Conservation (phyloP, 2,329 filamentous ascomycete species). For the Biscogniauxia mediterranea region DNA sequence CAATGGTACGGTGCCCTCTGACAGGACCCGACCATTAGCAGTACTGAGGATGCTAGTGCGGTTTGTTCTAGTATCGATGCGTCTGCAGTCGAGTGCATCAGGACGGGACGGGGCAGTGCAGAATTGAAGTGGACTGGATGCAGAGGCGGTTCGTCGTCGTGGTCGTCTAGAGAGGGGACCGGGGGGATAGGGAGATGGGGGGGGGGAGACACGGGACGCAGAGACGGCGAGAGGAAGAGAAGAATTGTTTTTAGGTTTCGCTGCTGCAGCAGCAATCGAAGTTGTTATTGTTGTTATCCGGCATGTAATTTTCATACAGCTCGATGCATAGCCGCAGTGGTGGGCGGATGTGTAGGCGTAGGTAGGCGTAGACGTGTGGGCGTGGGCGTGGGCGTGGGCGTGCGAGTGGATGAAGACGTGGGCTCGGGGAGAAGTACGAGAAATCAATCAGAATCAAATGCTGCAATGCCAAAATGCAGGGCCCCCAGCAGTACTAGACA, state of each 20-base stretch:
- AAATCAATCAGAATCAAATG: neutral
- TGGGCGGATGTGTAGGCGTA: constrained; percentile 11
- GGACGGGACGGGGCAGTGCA: neutral
- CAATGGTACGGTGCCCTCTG: constrained; percentile 6
- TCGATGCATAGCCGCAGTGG: constrained; percentile 14
- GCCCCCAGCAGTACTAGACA: neutral
- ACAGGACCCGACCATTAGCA: constrained; percentile 15
- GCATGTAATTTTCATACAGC: constrained; percentile 21
- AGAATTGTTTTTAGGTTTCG: neutral
- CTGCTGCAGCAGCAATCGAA: constrained; percentile 2
- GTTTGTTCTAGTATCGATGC: constrained; percentile 7
- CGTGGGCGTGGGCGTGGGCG: constrained; percentile 11
- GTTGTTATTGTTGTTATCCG: constrained; percentile 11
- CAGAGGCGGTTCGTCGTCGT: constrained; percentile 2
- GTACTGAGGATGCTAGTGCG: constrained; percentile 11
- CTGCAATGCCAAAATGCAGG: neutral
- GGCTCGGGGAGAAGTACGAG: neutral
- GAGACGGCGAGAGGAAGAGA: constrained; percentile 2
- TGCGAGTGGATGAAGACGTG: neutral
- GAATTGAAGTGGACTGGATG: too few relatives aligned
- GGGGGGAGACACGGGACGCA: too few relatives aligned
- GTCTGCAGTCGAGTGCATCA: constrained; percentile 11
- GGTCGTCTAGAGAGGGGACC: too few relatives aligned
- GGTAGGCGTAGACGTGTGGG: neutral
- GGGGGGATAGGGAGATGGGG: neutral